Percentiles rank a stretch among this genome's conserved stretches.
These are phyloP conservation scores for Auriscalpium microsporum DNA, from an alignment of 768 basidiomycete species.

Conservation along the genomic window DNA sequence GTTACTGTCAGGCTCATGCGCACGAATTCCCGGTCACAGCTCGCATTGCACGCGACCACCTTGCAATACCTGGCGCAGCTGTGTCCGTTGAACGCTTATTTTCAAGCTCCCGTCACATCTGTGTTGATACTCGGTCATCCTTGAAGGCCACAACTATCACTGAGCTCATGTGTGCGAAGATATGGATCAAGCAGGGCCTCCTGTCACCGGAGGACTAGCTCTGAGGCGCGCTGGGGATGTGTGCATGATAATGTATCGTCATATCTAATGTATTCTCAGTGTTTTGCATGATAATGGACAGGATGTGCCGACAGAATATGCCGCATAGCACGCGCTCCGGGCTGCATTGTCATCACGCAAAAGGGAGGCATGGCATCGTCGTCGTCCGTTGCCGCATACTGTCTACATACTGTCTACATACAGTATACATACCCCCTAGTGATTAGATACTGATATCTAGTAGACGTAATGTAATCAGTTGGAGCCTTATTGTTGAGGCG, in stretches of 20 bases:
- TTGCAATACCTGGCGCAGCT: constrained; percentile 27
- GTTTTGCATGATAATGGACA: too few relatives aligned
- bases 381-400: too few relatives aligned
- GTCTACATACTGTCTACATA: background rate
- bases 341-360: too few relatives aligned
- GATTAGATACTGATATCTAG: background rate
- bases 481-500: too few relatives aligned
- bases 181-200: background rate
- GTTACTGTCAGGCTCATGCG: constrained; percentile 14
- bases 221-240: too few relatives aligned
- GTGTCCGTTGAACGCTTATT: constrained; percentile 27
- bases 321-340: too few relatives aligned
- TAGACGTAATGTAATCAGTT: background rate
- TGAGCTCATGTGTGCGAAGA: background rate
- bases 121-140: constrained; percentile 20
- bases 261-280: too few relatives aligned
- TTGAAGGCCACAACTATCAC: constrained; percentile 16
- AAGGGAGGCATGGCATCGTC: too few relatives aligned
- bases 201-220: too few relatives aligned
- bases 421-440: background rate
- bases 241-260: too few relatives aligned
- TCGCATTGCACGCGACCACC: constrained; percentile 24
- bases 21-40: constrained; percentile 22
- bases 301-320: too few relatives aligned
- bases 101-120: constrained; percentile 25